Evolutionary conservation across 1,284 basidiomycete species (phyloP).

Genomic region (Moesziomyces parantarcticus): DNA sequence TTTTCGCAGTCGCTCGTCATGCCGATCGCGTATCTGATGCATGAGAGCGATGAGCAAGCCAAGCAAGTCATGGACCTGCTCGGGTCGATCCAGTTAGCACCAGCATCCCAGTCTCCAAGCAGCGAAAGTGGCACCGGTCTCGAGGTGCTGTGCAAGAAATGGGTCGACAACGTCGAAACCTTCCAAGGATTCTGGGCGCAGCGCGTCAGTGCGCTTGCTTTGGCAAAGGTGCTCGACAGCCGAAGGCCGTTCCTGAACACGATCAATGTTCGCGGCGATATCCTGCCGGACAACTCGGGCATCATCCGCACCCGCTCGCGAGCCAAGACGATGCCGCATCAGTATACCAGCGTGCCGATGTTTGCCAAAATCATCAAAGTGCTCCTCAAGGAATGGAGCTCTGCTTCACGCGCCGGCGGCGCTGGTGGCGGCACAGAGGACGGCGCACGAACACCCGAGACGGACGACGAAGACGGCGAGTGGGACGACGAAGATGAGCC

Average conservation of each 20-base stretch:
- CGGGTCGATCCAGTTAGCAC: constrained; percentile 68
- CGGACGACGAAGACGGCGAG: constrained; percentile 55
- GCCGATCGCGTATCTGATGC: constrained; percentile 91
- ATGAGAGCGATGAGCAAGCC: constrained; percentile 75
- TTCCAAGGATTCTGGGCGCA: constrained; percentile 88
- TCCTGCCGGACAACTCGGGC: constrained; percentile 72
- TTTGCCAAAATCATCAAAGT: constrained; percentile 90
- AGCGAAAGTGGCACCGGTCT: constrained; percentile 73
- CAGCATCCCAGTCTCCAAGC: not conserved
- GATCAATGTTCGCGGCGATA: constrained; percentile 88
- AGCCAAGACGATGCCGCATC: constrained; percentile 75
- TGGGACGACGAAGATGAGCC: constrained; percentile 59
- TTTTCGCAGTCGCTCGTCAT: constrained; percentile 84
- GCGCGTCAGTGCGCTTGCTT: constrained; percentile 75
- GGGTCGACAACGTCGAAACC: constrained; percentile 92
- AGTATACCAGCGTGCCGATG: constrained; percentile 87
- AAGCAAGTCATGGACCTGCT: constrained; percentile 64
- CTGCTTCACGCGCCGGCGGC: constrained; percentile 62
- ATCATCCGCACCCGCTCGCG: constrained; percentile 93
- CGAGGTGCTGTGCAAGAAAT: constrained; percentile 83
- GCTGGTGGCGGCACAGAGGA: constrained; percentile 16
- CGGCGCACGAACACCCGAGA: constrained; percentile 46
- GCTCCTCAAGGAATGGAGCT: constrained; percentile 81
- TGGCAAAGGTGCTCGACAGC: constrained; percentile 80
- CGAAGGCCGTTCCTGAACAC: constrained; percentile 76